A percentile compares a stretch with the other conserved stretches of the same genome.
Conservation (phyloP, 1,284 basidiomycete genomes). For the Cutaneotrichosporon daszewskae region DNA sequence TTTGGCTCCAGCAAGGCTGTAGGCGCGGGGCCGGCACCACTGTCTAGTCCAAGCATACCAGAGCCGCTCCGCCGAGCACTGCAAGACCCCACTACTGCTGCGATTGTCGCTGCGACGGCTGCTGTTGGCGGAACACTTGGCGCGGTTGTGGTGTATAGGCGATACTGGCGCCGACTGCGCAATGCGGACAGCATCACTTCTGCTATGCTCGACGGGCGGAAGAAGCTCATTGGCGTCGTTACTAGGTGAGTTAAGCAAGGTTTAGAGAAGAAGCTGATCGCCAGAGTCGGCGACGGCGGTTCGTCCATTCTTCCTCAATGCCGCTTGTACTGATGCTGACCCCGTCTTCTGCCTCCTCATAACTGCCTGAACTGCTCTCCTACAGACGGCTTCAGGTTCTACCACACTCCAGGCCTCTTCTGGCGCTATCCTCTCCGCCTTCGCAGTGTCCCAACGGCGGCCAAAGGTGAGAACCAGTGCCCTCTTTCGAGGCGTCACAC, state of each 20-base stretch:
- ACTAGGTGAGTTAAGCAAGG: conserved; percentile 55
- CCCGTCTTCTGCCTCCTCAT: no score
- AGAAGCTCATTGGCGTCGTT: conserved; percentile 66
- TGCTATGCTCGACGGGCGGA: conserved; percentile 53
- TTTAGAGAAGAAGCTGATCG: not conserved
- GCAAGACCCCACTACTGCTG: conserved; percentile 32
- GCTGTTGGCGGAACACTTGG: conserved; percentile 49
- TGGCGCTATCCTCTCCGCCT: conserved; percentile 68
- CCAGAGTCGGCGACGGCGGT: conserved; percentile 68
- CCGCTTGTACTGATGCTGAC: not conserved
- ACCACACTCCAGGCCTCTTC: conserved; percentile 72
- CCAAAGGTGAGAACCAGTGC: conserved; percentile 54
- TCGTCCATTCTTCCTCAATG: conserved; percentile 16
- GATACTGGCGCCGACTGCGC: conserved; percentile 53
- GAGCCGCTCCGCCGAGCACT: conserved; percentile 1
- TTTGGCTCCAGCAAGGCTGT: no score
- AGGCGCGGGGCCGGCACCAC: no score
- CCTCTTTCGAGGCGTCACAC: not conserved
- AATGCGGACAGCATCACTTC: conserved; percentile 63
- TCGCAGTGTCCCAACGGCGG: conserved; percentile 56
- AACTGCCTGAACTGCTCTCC: not conserved
- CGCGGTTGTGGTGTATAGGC: conserved; percentile 50
- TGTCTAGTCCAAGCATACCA: not conserved
- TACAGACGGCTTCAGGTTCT: conserved; percentile 58
- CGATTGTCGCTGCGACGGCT: conserved; percentile 28